These are phyloP conservation scores for Colletotrichum sp. DNA, from an alignment of 2,329 filamentous ascomycete species.

Conservation along the genomic window DNA sequence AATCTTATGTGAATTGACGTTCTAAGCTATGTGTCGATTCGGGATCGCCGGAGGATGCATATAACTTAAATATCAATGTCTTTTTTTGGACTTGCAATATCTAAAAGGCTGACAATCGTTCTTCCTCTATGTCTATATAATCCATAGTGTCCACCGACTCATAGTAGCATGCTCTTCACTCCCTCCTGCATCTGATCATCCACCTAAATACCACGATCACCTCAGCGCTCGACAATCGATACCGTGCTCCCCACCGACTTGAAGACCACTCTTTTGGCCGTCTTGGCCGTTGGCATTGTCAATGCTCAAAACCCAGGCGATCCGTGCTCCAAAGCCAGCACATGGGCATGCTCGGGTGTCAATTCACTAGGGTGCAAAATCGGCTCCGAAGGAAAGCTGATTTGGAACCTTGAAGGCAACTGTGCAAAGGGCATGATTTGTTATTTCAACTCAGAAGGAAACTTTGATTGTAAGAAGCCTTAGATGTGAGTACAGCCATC, in stretches of 20 bases:
- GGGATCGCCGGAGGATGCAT: neutral
- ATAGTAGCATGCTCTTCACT: too few relatives aligned
- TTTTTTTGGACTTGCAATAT: neutral
- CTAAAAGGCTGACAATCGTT: too few relatives aligned
- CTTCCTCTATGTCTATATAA: too few relatives aligned
- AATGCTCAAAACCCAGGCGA: neutral
- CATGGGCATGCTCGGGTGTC: neutral
- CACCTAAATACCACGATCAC: rapidly evolving
- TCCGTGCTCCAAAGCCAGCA: too few relatives aligned
- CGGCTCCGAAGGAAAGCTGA: neutral
- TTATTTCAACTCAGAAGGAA: neutral
- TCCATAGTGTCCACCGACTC: too few relatives aligned
- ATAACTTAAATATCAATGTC: neutral
- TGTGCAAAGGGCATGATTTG: neutral
- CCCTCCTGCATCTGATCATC: too few relatives aligned
- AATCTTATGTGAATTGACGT: too few relatives aligned
- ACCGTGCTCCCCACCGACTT: neutral
- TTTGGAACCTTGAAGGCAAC: neutral
- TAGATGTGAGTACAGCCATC: neutral
- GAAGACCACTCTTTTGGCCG: neutral
- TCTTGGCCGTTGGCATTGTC: neutral
- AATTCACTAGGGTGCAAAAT: neutral
- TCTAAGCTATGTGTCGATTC: neutral
- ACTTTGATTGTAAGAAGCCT: neutral
- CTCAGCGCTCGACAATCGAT: neutral